A percentile compares a stretch with the other conserved stretches of the same genome.
These are phyloP conservation scores for Exophiala phaeomuriformis DNA, from an alignment of 2,329 filamentous ascomycete genomes.

Conservation along the genomic window DNA sequence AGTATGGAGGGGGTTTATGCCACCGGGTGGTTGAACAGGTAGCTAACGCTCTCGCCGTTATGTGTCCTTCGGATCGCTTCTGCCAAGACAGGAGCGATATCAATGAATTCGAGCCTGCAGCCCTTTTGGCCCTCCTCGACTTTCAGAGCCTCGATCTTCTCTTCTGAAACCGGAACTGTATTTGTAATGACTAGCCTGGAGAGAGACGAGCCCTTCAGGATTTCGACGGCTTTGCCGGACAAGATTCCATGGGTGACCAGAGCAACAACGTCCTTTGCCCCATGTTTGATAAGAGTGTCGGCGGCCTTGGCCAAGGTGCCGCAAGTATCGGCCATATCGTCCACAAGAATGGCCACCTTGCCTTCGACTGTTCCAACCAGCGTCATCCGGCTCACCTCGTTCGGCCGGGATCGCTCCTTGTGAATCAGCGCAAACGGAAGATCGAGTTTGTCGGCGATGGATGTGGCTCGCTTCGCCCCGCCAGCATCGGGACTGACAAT, in stretches of 20 bases:
- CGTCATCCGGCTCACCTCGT: conserved; percentile 87
- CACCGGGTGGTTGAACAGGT: conserved; percentile 45
- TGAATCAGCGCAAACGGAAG: conserved; percentile 90
- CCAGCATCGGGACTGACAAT: conserved; percentile 94
- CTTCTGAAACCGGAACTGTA: conserved; percentile 69
- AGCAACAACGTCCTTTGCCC: conserved; percentile 79
- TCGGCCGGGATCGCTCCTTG: conserved; percentile 87
- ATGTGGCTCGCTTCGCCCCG: conserved; percentile 86
- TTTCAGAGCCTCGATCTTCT: conserved; percentile 25
- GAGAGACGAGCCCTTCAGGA: conserved; percentile 69
- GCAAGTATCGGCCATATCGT: conserved; percentile 97
- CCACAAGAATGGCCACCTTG: conserved; percentile 90
- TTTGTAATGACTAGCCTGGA: conserved; percentile 83
- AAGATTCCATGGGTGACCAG: conserved; percentile 94
- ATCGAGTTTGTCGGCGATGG: conserved; percentile 85
- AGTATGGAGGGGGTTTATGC: neutral
- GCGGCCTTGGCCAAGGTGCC: conserved; percentile 84
- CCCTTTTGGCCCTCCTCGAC: conserved; percentile 51
- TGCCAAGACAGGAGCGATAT: conserved; percentile 69
- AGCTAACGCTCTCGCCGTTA: conserved; percentile 47
- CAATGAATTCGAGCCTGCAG: conserved; percentile 83
- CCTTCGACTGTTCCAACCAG: conserved; percentile 90
- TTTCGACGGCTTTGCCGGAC: conserved; percentile 79
- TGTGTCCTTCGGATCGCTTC: conserved; percentile 46
- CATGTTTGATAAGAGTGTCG: conserved; percentile 76